These are phyloP conservation scores for Epichloe gansuensis DNA, from an alignment of 2,329 filamentous ascomycete species.

Conservation along the genomic window DNA sequence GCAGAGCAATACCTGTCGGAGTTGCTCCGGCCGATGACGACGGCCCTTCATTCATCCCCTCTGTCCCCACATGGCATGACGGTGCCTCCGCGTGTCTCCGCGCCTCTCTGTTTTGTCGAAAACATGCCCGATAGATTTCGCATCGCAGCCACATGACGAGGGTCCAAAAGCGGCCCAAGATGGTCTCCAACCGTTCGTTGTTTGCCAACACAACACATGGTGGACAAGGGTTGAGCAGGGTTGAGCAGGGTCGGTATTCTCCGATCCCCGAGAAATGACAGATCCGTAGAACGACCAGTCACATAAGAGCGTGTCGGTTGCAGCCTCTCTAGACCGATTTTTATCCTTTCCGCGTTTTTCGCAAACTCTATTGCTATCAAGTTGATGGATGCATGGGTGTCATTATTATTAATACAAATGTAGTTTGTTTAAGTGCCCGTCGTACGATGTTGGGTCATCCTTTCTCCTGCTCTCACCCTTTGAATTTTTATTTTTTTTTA, in stretches of 20 bases:
- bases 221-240: not conserved
- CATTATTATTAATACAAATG: not conserved
- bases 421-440: not conserved
- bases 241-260: too few species aligned
- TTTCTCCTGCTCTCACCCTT: not conserved
- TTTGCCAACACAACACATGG: not conserved
- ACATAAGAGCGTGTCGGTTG: not conserved
- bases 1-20: not conserved
- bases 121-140: slow-evolving; percentile 2
- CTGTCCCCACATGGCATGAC: not conserved
- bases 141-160: not conserved
- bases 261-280: not conserved
- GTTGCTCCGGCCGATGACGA: not conserved
- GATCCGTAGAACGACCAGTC: not conserved
- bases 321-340: not conserved
- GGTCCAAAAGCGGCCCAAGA: not conserved
- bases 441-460: not conserved
- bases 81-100: not conserved
- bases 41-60: not conserved
- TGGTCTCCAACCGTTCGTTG: not conserved
- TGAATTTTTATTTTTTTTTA: not conserved
- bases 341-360: not conserved
- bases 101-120: not conserved
- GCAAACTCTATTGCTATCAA: not conserved
- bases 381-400: not conserved